These are phyloP conservation scores for Mortierella sp. DNA, from an alignment of 371 early-diverging fungal species.

Conservation along the genomic window DNA sequence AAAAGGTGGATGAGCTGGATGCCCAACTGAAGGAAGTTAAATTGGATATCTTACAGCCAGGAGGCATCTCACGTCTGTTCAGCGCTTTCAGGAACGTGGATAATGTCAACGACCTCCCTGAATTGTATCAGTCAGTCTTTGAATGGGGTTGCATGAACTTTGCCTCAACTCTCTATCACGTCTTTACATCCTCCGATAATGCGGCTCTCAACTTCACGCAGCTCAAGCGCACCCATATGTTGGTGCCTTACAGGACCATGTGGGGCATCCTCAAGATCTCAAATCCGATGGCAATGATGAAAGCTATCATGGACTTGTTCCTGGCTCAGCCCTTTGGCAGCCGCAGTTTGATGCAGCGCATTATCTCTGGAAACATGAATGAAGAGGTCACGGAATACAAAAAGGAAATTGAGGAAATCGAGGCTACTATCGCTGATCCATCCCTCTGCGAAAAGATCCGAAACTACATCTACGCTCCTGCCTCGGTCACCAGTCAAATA, in stretches of 20 bases:
- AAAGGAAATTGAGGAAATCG: slow-evolving; percentile 65
- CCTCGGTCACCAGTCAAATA: slow-evolving; percentile 39
- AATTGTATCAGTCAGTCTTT: slow-evolving; percentile 64
- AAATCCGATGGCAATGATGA: slow-evolving; percentile 75
- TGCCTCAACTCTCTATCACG: slow-evolving; percentile 73
- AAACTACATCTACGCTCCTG: slow-evolving; percentile 64
- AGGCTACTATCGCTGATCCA: slow-evolving; percentile 63
- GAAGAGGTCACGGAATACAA: slow-evolving; percentile 65
- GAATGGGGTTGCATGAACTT: slow-evolving; percentile 78
- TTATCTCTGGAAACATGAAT: slow-evolving; percentile 64
- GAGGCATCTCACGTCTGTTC: slow-evolving; percentile 44
- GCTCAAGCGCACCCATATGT: slow-evolving; percentile 68
- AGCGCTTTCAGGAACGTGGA: slow-evolving; percentile 61
- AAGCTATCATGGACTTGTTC: slow-evolving; percentile 72
- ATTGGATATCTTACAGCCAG: slow-evolving; percentile 67
- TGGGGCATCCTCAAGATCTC: slow-evolving; percentile 69
- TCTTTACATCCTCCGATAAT: slow-evolving; percentile 71
- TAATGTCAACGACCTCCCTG: slow-evolving; percentile 62
- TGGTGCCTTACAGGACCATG: slow-evolving; percentile 73
- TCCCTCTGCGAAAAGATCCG: slow-evolving; percentile 68
- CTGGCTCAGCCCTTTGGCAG: slow-evolving; percentile 79
- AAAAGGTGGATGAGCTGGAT: slow-evolving; percentile 66
- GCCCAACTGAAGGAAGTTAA: slow-evolving; percentile 66
- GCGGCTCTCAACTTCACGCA: slow-evolving; percentile 67
- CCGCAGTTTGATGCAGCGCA: slow-evolving; percentile 71